Conservation (phyloP, 2,329 filamentous ascomycete genomes). For the Zasmidium angulare region DNA sequence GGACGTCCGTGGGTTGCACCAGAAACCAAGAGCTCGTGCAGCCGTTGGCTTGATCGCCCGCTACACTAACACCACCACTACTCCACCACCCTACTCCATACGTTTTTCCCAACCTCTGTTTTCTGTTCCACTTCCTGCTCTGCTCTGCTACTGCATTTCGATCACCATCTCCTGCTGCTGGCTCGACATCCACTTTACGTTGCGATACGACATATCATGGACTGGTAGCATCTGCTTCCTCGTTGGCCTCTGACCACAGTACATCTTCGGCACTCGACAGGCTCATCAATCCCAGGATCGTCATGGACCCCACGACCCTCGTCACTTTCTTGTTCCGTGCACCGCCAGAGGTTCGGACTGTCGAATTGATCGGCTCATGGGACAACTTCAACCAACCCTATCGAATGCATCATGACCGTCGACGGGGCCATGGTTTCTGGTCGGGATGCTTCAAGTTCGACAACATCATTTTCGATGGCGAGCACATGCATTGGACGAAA, state of each 20-base stretch:
- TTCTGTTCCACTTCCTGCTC: background rate
- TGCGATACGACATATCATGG: background rate
- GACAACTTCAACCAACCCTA: slow-evolving; percentile 85
- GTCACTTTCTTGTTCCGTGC: slow-evolving; percentile 39
- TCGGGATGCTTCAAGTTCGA: slow-evolving; percentile 81
- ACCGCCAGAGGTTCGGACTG: slow-evolving; percentile 60
- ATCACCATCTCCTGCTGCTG: too few relatives aligned
- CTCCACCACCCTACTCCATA: background rate
- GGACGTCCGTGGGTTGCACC: background rate
- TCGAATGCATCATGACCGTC: slow-evolving; percentile 75
- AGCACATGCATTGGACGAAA: slow-evolving; percentile 50
- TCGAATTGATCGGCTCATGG: slow-evolving; percentile 88
- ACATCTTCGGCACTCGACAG: background rate
- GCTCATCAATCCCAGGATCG: background rate
- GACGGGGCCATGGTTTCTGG: slow-evolving; percentile 76
- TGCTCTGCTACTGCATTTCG: too few relatives aligned
- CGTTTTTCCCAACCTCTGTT: background rate
- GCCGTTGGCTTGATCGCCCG: background rate
- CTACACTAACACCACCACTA: background rate
- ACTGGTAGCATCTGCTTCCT: background rate
- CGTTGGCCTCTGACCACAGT: background rate
- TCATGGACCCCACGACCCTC: slow-evolving; percentile 37
- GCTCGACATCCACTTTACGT: background rate
- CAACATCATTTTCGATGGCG: slow-evolving; percentile 80
- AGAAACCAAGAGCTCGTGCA: background rate